Evolutionary conservation across 2,329 filamentous ascomycete genomes (phyloP).

Genomic region (Talaromyces sp.): DNA sequence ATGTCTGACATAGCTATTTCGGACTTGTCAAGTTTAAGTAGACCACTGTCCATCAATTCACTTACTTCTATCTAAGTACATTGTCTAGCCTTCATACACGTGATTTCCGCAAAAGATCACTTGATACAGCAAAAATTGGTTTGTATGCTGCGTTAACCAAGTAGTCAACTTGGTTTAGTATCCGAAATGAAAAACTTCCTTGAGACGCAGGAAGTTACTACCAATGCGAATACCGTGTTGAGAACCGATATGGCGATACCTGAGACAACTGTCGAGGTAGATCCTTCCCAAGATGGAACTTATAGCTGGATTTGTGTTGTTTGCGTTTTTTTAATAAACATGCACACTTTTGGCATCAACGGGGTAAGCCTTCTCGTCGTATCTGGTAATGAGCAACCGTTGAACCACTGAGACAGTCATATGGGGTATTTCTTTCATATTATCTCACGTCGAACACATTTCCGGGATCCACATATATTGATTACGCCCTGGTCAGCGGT

Average conservation of each 20-base stretch:
- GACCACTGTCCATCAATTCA: not conserved
- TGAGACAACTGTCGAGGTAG: not conserved
- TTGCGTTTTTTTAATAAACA: conserved; percentile 58
- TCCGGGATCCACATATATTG: conserved; percentile 52
- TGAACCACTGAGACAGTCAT: conserved; percentile 31
- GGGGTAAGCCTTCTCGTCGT: conserved; percentile 43
- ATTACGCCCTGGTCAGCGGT: conserved; percentile 60
- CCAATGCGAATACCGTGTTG: not conserved
- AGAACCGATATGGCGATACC: not conserved
- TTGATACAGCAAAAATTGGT: not conserved
- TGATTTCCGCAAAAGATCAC: not conserved
- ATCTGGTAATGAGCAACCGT: not conserved
- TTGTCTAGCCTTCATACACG: not conserved
- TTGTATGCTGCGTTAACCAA: not conserved
- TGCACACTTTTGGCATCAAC: conserved; percentile 73
- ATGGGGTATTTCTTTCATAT: conserved; percentile 59
- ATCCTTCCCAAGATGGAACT: conserved; percentile 50
- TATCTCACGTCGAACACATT: conserved; percentile 57
- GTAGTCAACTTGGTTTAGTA: not conserved
- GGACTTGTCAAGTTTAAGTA: not conserved
- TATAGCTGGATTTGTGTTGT: conserved; percentile 61
- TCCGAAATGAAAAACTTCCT: not conserved
- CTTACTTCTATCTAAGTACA: not conserved
- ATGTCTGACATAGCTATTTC: not conserved
- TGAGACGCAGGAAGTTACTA: not conserved